Conservation (phyloP, 257 asterid species). For the Knoxia roxburghii region DNA sequence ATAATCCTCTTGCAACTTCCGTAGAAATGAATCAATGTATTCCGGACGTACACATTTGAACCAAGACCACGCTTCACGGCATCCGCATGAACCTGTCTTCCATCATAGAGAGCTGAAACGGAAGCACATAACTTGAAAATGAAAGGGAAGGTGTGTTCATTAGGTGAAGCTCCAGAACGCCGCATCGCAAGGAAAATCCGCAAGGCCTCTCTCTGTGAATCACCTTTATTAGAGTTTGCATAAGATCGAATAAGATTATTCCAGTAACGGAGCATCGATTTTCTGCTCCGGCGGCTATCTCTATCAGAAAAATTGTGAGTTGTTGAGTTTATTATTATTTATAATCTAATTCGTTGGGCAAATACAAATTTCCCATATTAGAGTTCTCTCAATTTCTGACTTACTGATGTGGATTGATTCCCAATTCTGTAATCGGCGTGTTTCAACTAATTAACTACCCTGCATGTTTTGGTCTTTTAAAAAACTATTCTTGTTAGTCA, state of each 20-base stretch:
- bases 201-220: slow-evolving; percentile 33
- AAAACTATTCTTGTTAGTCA: not conserved
- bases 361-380: no score
- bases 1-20: slow-evolving; percentile 50
- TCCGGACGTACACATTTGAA: slow-evolving; percentile 59
- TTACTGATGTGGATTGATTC: not conserved
- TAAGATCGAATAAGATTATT: slow-evolving; percentile 48
- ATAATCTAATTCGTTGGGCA: no score
- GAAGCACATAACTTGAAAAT: slow-evolving; percentile 59
- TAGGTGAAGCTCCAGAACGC: slow-evolving; percentile 36
- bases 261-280: slow-evolving; percentile 27
- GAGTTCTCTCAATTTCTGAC: not conserved
- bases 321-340: no score
- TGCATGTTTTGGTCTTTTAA: not conserved
- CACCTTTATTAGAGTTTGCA: slow-evolving; percentile 29
- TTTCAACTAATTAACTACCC: slow-evolving; percentile 14
- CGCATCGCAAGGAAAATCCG: slow-evolving; percentile 49
- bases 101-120: slow-evolving; percentile 43
- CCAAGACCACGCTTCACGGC: slow-evolving; percentile 49
- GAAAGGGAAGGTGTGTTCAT: slow-evolving; percentile 65
- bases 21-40: slow-evolving; percentile 47
- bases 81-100: slow-evolving; percentile 58
- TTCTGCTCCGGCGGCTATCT: not conserved
- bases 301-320: not conserved
- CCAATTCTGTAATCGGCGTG: not conserved